Percentiles rank a stretch among this genome's conserved stretches.
Conservation (phyloP, 495 filamentous ascomycete genomes). For the Melanomma pulvis-pyrius region DNA sequence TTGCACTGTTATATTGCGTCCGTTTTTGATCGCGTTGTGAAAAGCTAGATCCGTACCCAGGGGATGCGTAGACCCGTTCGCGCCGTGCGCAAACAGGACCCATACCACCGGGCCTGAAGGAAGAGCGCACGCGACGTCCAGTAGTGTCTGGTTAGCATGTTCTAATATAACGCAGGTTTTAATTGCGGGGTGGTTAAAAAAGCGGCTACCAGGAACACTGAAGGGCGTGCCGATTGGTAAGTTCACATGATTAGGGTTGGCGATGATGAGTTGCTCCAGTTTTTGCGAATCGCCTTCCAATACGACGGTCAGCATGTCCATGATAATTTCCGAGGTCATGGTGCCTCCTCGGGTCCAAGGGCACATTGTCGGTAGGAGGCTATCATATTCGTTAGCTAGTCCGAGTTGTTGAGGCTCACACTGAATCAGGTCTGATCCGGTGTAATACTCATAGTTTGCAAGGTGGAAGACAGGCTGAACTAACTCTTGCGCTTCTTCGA, state of each 20-base stretch:
- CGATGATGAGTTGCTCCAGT: conserved; percentile 18
- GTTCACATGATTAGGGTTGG: conserved; percentile 26
- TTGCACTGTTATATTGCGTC: conserved; percentile 18
- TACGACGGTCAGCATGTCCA: conserved; percentile 24
- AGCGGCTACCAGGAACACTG: conserved; percentile 12
- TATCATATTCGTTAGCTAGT: not conserved
- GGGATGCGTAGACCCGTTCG: conserved; percentile 24
- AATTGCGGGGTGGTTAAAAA: conserved; percentile 21
- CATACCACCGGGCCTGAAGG: conserved; percentile 14
- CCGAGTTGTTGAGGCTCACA: not conserved
- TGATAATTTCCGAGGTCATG: conserved; percentile 1
- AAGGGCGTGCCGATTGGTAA: conserved; percentile 29
- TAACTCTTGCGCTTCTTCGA: conserved; percentile 13
- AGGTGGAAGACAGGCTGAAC: not conserved
- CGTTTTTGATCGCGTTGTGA: conserved; percentile 36
- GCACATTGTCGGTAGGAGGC: conserved; percentile 6
- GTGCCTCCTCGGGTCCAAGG: conserved; percentile 18
- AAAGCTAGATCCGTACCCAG: conserved; percentile 31
- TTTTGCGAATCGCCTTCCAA: conserved; percentile 17
- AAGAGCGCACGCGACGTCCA: conserved; percentile 30
- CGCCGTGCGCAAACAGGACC: conserved; percentile 23
- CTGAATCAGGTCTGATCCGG: not conserved
- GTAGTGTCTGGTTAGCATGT: conserved; percentile 26
- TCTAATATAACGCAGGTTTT: conserved; percentile 21
- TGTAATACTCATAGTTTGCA: not conserved